Base-by-base conservation (phyloP, 768 basidiomycete species). In the Hygrophoropsis aurantiaca region DNA sequence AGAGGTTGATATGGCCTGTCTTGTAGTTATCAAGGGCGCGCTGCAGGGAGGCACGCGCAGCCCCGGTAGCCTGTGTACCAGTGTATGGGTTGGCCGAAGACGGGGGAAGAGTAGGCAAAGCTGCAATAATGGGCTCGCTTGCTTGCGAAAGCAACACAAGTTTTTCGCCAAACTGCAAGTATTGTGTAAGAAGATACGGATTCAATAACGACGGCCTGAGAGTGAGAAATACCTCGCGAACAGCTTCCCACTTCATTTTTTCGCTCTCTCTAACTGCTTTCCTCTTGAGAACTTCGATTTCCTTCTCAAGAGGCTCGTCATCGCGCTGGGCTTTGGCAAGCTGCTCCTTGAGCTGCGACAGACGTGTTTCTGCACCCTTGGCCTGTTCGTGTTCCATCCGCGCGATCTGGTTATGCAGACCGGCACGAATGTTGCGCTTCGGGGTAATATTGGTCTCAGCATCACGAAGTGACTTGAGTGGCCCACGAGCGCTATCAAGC, bases 191-290 rank as follows among this genome's bases (percentile, higher is more conserved):
- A 3, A 33, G 36, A 26, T 51, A 39, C 13, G 41, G 43, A 11
- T 21, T 19, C 2, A 49, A 39, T 11, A 25, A 34, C 10, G 44
- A 2, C 7, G 2, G 19, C 27, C 13, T 40, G n/a, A 35, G n/a
- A 7, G 20, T 21, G 18, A 23, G 23, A 56, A 59, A 45, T 57
- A 88, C 90, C 80, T 93, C 90, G 59, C 81, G 76, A 42, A 91
- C 66, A 10, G 90, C 90, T 35, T 85, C 80, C 89, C 91, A 93
- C 55, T 89, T 91, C 34, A 73, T 61, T 38, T 73, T 70, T 59
- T 92, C 90, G 61, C 86, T 88, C 57, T 91, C 88, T 42, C 75
- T 71, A 42, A 90, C 56, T 1, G 81, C 87, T 61, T 87, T 90
- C 37, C 90, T 76, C 70, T 88, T 86, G 62, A 91, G 52, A 30